Percentiles rank a stretch among this genome's conserved stretches.
phyloP scores from a whole-genome alignment of 176 grass and related monocot species.

The Oryza australiensis region DNA sequence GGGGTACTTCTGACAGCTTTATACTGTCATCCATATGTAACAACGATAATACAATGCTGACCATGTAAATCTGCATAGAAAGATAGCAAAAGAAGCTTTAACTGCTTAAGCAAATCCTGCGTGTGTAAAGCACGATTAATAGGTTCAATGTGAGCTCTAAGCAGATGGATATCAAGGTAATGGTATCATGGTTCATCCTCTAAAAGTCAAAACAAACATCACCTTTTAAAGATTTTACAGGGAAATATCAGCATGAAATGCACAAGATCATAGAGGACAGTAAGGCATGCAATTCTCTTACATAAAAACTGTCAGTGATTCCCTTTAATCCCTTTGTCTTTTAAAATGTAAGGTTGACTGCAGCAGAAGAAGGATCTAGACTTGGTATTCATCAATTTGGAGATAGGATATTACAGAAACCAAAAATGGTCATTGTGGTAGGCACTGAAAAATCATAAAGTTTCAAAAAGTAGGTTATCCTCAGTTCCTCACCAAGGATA shows the following conservation, averaged over 20 bases:
- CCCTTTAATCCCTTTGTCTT: background rate
- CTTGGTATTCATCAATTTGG: background rate
- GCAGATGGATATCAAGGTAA: background rate
- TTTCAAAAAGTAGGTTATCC: background rate
- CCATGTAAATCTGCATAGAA: slow-evolving; percentile 79
- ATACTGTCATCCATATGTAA: slow-evolving; percentile 69
- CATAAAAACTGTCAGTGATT: background rate
- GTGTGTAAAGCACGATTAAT: background rate
- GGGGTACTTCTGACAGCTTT: slow-evolving; percentile 44
- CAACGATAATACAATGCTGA: slow-evolving; percentile 75
- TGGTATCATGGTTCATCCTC: background rate
- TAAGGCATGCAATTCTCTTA: background rate
- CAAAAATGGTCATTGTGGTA: background rate
- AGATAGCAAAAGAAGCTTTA: slow-evolving; percentile 19
- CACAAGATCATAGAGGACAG: background rate
- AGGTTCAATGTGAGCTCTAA: background rate
- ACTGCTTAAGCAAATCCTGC: background rate
- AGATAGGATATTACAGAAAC: background rate
- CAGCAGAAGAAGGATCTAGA: background rate
- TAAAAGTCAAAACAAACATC: background rate
- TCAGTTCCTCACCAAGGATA: too few relatives aligned
- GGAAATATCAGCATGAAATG: slow-evolving; percentile 4
- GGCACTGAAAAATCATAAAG: background rate
- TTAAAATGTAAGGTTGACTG: background rate
- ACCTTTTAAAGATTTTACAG: background rate